Base-by-base conservation (phyloP, 371 early-diverging fungal species). In the Smittium mucronatum region DNA sequence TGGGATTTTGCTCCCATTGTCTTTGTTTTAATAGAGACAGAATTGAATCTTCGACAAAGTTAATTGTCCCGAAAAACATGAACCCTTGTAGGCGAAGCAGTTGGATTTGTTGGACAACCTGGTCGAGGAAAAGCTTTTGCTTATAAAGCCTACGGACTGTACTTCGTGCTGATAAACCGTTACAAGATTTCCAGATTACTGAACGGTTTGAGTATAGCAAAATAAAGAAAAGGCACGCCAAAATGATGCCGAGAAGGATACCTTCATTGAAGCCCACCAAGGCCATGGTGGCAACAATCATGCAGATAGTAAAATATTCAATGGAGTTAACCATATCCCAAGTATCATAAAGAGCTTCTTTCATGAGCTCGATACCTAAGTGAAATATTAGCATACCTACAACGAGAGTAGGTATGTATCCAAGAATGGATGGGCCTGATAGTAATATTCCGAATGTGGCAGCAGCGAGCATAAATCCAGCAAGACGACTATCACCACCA, bases 361-460 rank as follows among this genome's bases (percentile, higher is more conserved):
- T 91, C 58, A 95, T 70, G 34, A 97, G 81, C 69, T 96, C 98
- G 58, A 96, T 74, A 15, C 95, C 98, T 33, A 97, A 80, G 73
- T 95, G 95, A 81, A 96, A 95, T 58, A 97, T 95, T 21, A 96
- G 81, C 30, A 88, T 86, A 8, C 95, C 95, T 0, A 96, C 94
- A 2, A 95, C 89, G 81, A 94, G 85, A 17, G 89, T 89, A 0
- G 98, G 98, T 17, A 97, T 93, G 74, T 87, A 94, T 5, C 90
- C 89, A 33, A 93, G 89, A 36, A 95, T 89, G 75, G 87, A 80
- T 0, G 91, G 90, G 0, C 95, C 96, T 0, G 85, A 78, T 30
- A 95, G 78, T 83, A 93, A 90, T n/a, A 94, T 74, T 26, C 82
- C 78, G 0, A 87, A 73, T 0, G 98, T 92, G 15, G 87, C 92